Percentiles rank a stretch among this genome's conserved stretches.
Conservation (phyloP, 371 early-diverging fungal genomes). For the Chytridium lagenaria region DNA sequence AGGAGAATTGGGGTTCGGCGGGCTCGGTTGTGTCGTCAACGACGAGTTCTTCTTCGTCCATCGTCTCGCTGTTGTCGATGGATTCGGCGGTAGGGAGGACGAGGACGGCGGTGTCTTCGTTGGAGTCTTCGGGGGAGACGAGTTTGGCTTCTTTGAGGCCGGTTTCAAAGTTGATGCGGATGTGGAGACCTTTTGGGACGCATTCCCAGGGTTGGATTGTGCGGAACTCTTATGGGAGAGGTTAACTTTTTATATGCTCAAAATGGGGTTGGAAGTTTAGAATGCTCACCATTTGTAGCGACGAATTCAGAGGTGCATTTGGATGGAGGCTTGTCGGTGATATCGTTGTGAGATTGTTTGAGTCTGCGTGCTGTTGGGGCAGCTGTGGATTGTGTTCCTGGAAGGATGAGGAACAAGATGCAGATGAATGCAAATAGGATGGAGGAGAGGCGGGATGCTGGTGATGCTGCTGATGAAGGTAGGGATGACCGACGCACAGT, state of each 20-base stretch:
- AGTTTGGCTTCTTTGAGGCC: conserved; percentile 45
- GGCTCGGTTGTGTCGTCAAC: too few relatives aligned
- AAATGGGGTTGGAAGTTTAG: not conserved
- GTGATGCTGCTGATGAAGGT: too few relatives aligned
- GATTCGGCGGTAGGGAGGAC: conserved; percentile 2
- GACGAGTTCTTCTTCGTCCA: not conserved
- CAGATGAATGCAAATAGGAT: not conserved
- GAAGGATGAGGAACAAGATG: not conserved
- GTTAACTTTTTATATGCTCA: not conserved
- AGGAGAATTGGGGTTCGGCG: not conserved
- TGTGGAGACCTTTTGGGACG: conserved; percentile 42
- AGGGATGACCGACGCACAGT: too few relatives aligned
- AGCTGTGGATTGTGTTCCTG: not conserved
- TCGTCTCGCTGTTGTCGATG: not conserved
- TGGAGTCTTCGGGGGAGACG: not conserved
- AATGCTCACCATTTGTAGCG: conserved; percentile 1
- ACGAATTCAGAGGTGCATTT: conserved; percentile 5
- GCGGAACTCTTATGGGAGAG: conserved; percentile 8
- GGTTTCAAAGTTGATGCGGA: conserved; percentile 44
- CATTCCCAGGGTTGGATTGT: conserved; percentile 34
- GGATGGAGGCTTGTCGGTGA: not conserved
- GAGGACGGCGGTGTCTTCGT: not conserved
- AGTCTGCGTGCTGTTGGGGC: not conserved
- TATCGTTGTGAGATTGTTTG: not conserved
- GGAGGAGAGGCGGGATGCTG: not conserved